Evolutionary conservation across 2,329 filamentous ascomycete species (phyloP), one percentile per base, ranked within the genome.

Genomic region (Catunica adiposa): DNA sequence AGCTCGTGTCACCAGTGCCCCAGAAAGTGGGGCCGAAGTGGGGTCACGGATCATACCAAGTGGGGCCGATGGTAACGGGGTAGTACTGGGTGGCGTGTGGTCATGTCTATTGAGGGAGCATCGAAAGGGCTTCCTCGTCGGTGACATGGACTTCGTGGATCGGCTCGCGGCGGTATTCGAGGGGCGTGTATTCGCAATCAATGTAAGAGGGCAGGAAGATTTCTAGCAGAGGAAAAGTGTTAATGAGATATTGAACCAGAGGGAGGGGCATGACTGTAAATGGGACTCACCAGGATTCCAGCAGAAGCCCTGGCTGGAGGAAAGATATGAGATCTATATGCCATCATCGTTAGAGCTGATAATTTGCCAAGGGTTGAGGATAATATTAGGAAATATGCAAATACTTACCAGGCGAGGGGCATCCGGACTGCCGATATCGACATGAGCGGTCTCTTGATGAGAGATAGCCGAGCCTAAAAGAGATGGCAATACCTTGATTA

Each of bases 181-280:
- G 76, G 44, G 85, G 83, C 38, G 80, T 76, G 65, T 85, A 85
- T 62, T 87, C 82, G 71, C 78, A 80, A 67, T 86, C 83, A 63
- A 84, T 71, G 66, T 88, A 88, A 6, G 83, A 86, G 1, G 85
- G 85, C 1, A 89, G 76, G 69, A 89, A 89, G 67, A 89, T 86
- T 65, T 89, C 85, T 84, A 60, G 7, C 55, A 17, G 17, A 6
- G 1, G 2, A 15, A 42, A 11, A 17, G 9, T 23, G 44, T 57
- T 56, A 58, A 51, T 44, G 26, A 38, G 25, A 34, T 34, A 17
- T n/a, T 44, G 40, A 15, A 15, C 20, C 4, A 44, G n/a, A n/a
- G 11, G 40, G 11, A 34, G 11, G 8, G n/a, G n/a, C n/a, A 17
- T 44, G 15, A 44, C n/a, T n/a, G n/a, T n/a, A n/a, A n/a, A n/a